Base-by-base conservation (phyloP, 1,284 basidiomycete genomes). In the Athelia psychrophila region DNA sequence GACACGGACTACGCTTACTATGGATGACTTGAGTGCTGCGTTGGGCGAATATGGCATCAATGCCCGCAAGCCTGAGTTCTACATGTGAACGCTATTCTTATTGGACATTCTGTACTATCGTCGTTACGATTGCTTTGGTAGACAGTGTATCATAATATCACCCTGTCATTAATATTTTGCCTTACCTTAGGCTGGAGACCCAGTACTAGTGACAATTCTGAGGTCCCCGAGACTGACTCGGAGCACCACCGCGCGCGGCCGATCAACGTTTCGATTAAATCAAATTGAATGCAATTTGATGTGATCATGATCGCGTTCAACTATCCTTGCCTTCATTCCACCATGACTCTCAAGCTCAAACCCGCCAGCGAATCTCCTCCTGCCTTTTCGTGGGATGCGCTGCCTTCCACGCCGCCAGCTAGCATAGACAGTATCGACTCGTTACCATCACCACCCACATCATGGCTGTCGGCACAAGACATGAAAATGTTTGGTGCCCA, bases 11-110 rank as follows among this genome's bases (percentile, higher is more conserved):
- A 94, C 95, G 0, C 74, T 99, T 54, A 98, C 94, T 4, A 98
- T 98, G 95, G 97, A 99, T 57, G 97, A 99, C 66, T 77, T 99
- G 45, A 90, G 88, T 55, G 80, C 94, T 6, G 97, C 97, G 1
- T 80, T 99, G 23, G 81, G 84, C 38, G 97, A 99, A 69, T 98
- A 98, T 65, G 96, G 97, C 5, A 94, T 98, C 61, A 95, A 90
- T 60, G 83, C 92, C n/a, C 86, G 89, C 65, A 95, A 95, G 64
- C 91, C 93, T 18, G 93, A 95, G 58, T 96, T 90, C 68, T 93
- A 88, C 68, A 76, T 91, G 70, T 92, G 69, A 54, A 19, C 22
- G 6, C 18, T 10, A 42, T 23, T 42, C 8, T 18, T 23, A 42
- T 6, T 42, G 38, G 38, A 42, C 16, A 10, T 42, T 42, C 38